Conservation (phyloP, 352 stramenopile genomes). For the Globisporangium cederbergense region DNA sequence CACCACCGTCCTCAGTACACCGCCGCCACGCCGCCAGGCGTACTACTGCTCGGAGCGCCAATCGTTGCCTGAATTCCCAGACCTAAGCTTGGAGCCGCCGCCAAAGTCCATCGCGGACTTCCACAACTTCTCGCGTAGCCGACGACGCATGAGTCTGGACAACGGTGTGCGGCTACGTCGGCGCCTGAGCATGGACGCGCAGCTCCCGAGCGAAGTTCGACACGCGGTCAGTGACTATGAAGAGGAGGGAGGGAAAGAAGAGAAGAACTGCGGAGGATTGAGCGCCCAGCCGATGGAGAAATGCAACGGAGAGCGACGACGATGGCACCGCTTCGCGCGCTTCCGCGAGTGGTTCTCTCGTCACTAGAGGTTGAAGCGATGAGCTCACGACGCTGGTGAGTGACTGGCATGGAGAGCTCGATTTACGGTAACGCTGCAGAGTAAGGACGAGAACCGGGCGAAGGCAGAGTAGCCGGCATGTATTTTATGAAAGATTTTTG, state of each 20-base stretch:
- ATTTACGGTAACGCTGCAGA: background rate
- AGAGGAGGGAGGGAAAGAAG: background rate
- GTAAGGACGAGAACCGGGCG: background rate
- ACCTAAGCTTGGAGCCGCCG: background rate
- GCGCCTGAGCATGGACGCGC: background rate
- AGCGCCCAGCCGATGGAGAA: background rate
- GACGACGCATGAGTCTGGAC: constrained; percentile 8
- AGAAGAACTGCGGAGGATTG: background rate
- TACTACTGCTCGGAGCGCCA: constrained; percentile 4
- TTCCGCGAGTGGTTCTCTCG: constrained; percentile 12
- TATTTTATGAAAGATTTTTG: too few relatives aligned
- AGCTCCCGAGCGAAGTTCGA: background rate
- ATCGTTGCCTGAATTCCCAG: background rate
- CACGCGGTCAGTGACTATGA: background rate
- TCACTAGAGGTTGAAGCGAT: background rate
- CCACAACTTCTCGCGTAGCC: constrained; percentile 10
- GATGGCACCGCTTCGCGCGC: background rate
- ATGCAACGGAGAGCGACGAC: background rate
- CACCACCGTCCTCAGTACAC: background rate
- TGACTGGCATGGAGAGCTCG: background rate
- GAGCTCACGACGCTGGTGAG: background rate
- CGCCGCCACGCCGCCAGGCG: background rate
- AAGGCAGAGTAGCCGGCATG: too few relatives aligned
- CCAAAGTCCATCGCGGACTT: constrained; percentile 10
- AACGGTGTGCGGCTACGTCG: background rate